phyloP scores from a whole-genome alignment of 768 basidiomycete genomes.

The Paxillus involutus region DNA sequence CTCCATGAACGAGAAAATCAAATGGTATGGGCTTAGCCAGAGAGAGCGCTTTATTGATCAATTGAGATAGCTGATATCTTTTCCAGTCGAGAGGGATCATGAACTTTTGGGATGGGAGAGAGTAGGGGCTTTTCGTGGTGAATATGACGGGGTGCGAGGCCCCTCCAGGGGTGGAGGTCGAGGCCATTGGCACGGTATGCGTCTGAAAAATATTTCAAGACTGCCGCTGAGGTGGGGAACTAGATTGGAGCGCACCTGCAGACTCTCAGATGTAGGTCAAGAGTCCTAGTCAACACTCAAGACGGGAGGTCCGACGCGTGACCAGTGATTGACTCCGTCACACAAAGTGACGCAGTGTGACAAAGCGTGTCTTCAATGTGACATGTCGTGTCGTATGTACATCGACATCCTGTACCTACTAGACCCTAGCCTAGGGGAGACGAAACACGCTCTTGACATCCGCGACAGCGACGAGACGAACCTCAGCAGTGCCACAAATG shows the following conservation, averaged over 20 bases:
- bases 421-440: neutral
- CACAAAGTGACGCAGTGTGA: too few species aligned
- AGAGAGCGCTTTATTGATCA: slow-evolving; percentile 90
- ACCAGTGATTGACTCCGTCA: too few species aligned
- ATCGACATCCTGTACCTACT: too few species aligned
- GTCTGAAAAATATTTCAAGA: neutral
- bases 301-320: neutral
- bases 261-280: too few species aligned
- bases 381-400: too few species aligned
- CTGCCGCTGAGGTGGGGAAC: too few species aligned
- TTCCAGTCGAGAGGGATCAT: slow-evolving; percentile 90
- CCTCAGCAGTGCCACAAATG: neutral
- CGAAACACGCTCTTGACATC: neutral
- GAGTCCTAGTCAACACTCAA: too few species aligned
- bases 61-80: slow-evolving; percentile 93
- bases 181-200: too few species aligned
- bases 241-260: too few species aligned
- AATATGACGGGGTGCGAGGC: slow-evolving; percentile 54
- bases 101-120: slow-evolving; percentile 84
- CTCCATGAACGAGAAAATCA: slow-evolving; percentile 88
- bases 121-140: slow-evolving; percentile 70
- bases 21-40: slow-evolving; percentile 82
- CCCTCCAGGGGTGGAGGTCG: too few species aligned
- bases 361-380: too few species aligned
- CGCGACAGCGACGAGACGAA: neutral